Evolutionary conservation across 768 basidiomycete genomes (phyloP), one percentile per base, ranked within the genome.

Genomic region (Xanthoconium stramineum): DNA sequence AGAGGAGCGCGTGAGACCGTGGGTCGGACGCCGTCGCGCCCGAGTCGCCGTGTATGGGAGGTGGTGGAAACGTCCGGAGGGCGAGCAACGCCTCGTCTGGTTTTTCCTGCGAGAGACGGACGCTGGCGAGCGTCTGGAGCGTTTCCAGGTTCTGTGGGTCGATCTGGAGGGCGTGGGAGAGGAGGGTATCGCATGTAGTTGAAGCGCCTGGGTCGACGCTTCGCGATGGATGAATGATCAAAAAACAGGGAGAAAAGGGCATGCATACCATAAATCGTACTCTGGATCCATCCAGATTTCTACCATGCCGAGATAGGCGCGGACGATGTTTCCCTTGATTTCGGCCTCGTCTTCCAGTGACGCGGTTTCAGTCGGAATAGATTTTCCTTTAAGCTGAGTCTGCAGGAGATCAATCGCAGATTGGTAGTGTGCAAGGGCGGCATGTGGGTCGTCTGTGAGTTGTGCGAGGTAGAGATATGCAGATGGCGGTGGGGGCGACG

Each of bases 251-350:
- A 13, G 32, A 6, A 19, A 20, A 33, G 24, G 33, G 55, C 5
- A 30, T 35, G 68, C 83, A 49, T 64, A 88, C 94, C 94, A 95
- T 48, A 96, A 76, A 77, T 95, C 92, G 61, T 88, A 86, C 2
- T 81, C 80, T 32, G 89, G 89, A 64, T 94, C 90, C 93, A 97
- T 96, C 94, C 94, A 97, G 15, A 95, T 89, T 68, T 96, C 94
- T 28, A 95, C 88, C 80, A 94, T 94, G 9, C 88, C 89, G 32
- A 94, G 80, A 20, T 94, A 79, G 9, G 91, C 91, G 39, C 88
- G 79, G 12, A 94, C 85, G 53, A 88, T 84, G 65, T 84, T 90
- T 33, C 72, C 79, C 65, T 77, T 85, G 47, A 85, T 69, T 61
- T 90, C 86, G 51, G 47, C 33, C 5, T 65, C 70, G n/a, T 62